A percentile compares a stretch with the other conserved stretches of the same genome.
phyloP scores from a whole-genome alignment of 2,329 filamentous ascomycete species.

The Calonectria montana region DNA sequence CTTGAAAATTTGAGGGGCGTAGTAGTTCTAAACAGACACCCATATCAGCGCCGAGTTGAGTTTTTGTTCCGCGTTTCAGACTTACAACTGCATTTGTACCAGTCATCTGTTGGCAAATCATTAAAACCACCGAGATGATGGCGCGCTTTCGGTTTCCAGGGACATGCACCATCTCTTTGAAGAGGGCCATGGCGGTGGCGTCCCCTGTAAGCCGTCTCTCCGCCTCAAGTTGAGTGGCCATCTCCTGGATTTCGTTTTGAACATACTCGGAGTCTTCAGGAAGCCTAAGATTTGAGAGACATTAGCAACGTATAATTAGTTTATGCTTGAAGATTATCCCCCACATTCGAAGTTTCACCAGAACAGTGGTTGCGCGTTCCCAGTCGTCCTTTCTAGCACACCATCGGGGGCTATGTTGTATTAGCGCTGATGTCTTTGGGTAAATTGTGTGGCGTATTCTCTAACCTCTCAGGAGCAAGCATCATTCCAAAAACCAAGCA shows the following conservation, averaged over 20 bases:
- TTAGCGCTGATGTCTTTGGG: slow-evolving; percentile 9
- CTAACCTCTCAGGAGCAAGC: slow-evolving; percentile 63
- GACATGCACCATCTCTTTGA: slow-evolving; percentile 73
- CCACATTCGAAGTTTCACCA: slow-evolving; percentile 62
- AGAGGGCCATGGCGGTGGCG: slow-evolving; percentile 65
- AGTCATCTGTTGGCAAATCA: slow-evolving; percentile 81
- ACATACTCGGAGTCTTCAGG: slow-evolving; percentile 66
- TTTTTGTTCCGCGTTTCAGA: background rate
- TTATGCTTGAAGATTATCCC: background rate
- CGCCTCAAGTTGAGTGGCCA: slow-evolving; percentile 69
- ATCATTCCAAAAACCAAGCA: slow-evolving; percentile 70
- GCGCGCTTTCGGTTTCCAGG: slow-evolving; percentile 72
- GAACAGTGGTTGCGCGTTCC: slow-evolving; percentile 69
- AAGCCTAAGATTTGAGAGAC: slow-evolving; percentile 50
- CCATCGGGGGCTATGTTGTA: slow-evolving; percentile 69
- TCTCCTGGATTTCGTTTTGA: slow-evolving; percentile 69
- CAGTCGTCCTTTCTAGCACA: slow-evolving; percentile 75
- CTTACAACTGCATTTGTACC: slow-evolving; percentile 57
- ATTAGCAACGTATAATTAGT: background rate
- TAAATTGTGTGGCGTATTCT: background rate
- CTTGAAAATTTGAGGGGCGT: slow-evolving; percentile 76
- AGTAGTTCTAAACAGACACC: slow-evolving; percentile 65
- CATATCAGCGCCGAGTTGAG: background rate
- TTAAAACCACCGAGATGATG: slow-evolving; percentile 68
- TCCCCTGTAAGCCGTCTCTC: slow-evolving; percentile 69